phyloP scores from a whole-genome alignment of 2,329 filamentous ascomycete species.

The Diaporthe humulicola region DNA sequence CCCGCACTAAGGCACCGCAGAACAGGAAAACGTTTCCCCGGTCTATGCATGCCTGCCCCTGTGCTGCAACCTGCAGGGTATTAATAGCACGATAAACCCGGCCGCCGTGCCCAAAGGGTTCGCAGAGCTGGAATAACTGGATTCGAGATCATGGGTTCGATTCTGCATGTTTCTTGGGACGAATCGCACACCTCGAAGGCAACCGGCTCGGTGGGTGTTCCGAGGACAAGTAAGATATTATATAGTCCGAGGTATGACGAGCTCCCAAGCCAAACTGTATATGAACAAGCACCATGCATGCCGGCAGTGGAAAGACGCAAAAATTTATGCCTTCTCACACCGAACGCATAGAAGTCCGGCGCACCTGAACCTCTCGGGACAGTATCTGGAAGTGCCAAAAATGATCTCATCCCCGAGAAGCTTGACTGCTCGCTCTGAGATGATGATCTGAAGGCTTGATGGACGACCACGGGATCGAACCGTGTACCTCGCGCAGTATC shows the following conservation, averaged over 20 bases:
- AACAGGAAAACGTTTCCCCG: slow-evolving; percentile 11
- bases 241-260: not conserved
- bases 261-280: too few species aligned
- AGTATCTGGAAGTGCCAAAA: not conserved
- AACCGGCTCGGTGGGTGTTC: not conserved
- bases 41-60: not conserved
- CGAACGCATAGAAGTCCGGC: not conserved
- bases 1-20: not conserved
- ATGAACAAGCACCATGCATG: not conserved
- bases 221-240: not conserved
- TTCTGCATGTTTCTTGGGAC: slow-evolving; percentile 13
- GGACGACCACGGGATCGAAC: slow-evolving; percentile 36
- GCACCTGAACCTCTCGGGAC: not conserved
- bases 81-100: slow-evolving; percentile 1
- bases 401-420: not conserved
- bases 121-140: not conserved
- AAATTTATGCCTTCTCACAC: not conserved
- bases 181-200: not conserved
- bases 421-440: accelerated
- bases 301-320: not conserved
- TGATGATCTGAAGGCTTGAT: not conserved
- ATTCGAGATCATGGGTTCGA: not conserved
- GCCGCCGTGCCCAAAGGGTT: too few species aligned
- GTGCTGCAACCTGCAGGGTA: slow-evolving; percentile 23
- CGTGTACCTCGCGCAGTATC: slow-evolving; percentile 35